These are phyloP conservation scores for Salisapilia sapeloensis DNA, from an alignment of 352 stramenopile species.

Conservation along the genomic window DNA sequence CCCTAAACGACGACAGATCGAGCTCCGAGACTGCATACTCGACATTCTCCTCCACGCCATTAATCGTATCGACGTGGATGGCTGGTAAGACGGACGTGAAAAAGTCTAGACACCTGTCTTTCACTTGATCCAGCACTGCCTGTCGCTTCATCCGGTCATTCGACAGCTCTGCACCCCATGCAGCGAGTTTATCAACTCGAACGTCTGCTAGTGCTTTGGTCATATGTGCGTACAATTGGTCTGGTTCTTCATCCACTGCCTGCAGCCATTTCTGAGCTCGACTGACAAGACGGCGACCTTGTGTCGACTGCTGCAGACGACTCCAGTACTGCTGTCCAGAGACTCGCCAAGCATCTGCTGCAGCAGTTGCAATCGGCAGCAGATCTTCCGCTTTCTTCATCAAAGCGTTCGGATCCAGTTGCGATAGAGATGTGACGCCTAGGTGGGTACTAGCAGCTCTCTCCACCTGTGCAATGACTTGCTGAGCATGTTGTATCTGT, in stretches of 20 bases:
- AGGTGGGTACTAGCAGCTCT: slow-evolving; percentile 38
- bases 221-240: slow-evolving; percentile 55
- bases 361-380: slow-evolving; percentile 32
- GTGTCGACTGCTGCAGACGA: slow-evolving; percentile 48
- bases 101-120: slow-evolving; percentile 74
- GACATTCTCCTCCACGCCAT: slow-evolving; percentile 52
- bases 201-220: slow-evolving; percentile 49
- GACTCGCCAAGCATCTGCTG: slow-evolving; percentile 27
- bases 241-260: slow-evolving; percentile 57
- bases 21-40: slow-evolving; percentile 65
- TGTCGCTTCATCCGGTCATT: slow-evolving; percentile 50
- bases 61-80: slow-evolving; percentile 72
- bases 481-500: slow-evolving; percentile 35
- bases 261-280: slow-evolving; percentile 55
- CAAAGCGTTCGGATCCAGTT: slow-evolving; percentile 31
- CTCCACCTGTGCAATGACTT: slow-evolving; percentile 32
- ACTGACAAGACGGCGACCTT: slow-evolving; percentile 41
- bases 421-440: slow-evolving; percentile 32
- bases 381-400: slow-evolving; percentile 46
- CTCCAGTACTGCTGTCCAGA: slow-evolving; percentile 54
- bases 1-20: slow-evolving; percentile 65
- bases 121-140: slow-evolving; percentile 61
- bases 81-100: slow-evolving; percentile 72
- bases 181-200: slow-evolving; percentile 45
- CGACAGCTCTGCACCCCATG: slow-evolving; percentile 42